These are phyloP conservation scores for Glonium stellatum DNA, from an alignment of 495 filamentous ascomycete species.

Conservation along the genomic window DNA sequence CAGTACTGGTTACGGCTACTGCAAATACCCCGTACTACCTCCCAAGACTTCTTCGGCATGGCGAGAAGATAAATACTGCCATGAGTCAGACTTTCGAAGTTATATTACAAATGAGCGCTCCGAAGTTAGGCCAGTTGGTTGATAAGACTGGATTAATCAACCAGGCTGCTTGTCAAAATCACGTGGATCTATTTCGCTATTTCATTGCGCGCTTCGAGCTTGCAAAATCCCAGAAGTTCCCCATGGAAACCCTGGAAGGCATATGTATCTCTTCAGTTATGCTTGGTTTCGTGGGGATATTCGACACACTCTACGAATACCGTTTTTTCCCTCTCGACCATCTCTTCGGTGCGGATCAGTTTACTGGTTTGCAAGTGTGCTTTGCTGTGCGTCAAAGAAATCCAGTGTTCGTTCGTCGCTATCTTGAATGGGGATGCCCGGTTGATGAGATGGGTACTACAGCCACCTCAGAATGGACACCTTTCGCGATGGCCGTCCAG, in stretches of 20 bases:
- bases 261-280: not conserved
- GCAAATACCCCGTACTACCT: not conserved
- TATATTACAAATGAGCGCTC: not conserved
- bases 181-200: not conserved
- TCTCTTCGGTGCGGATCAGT: not conserved
- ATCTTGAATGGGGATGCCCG: constrained; percentile 1
- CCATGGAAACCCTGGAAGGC: not conserved
- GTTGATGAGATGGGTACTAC: constrained; percentile 1
- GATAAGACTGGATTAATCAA: not conserved
- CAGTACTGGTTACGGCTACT: not conserved
- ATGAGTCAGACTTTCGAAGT: constrained; percentile 5
- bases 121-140: not conserved
- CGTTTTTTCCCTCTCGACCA: not conserved
- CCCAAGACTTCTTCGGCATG: not conserved
- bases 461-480: not conserved
- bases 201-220: not conserved
- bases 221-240: not conserved
- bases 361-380: constrained; percentile 3
- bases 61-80: not conserved
- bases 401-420: not conserved
- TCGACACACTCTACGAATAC: not conserved
- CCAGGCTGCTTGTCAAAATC: not conserved
- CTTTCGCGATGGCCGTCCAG: constrained; percentile 5
- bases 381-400: constrained; percentile 3
- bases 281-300: not conserved